Evolutionary conservation across 305 asterid species (phyloP).

Genomic region (Rubia balearica): DNA sequence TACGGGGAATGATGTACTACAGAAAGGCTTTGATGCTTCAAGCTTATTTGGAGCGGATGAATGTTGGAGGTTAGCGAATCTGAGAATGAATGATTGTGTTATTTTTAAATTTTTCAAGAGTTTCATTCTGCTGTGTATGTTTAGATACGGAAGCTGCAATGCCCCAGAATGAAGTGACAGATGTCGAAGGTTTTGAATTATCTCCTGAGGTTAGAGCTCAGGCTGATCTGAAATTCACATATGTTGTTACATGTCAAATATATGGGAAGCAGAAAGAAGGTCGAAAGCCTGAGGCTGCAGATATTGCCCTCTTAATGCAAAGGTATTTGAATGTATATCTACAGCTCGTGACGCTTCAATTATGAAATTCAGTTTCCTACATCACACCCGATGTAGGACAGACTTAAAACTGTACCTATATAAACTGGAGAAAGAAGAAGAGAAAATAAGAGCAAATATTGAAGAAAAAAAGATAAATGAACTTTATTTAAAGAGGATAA

Average conservation of each 20-base stretch:
- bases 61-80: constrained; percentile 55
- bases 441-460: too few species aligned
- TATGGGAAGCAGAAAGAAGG: constrained; percentile 97
- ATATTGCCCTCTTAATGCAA: constrained; percentile 90
- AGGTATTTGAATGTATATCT: constrained; percentile 36
- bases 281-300: constrained; percentile 95
- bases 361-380: neutral
- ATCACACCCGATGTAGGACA: neutral
- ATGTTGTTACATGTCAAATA: constrained; percentile 96
- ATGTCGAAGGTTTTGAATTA: constrained; percentile 75
- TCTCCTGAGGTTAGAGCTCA: constrained; percentile 98
- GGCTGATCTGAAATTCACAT: constrained; percentile 91
- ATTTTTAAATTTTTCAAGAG: constrained; percentile 10
- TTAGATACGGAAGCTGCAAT: constrained; percentile 69
- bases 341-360: neutral
- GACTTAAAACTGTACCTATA: neutral
- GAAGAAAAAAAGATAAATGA: neutral
- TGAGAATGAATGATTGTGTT: constrained; percentile 12
- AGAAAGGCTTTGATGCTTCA: constrained; percentile 96
- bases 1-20: constrained; percentile 99
- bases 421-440: neutral
- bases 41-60: constrained; percentile 66
- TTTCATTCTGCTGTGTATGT: constrained; percentile 6
- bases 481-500: neutral
- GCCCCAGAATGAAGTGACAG: constrained; percentile 39